Evolutionary conservation across 2,329 filamentous ascomycete genomes (phyloP), one percentile per base, ranked within the genome.

Genomic region (Colletotrichum sp.): DNA sequence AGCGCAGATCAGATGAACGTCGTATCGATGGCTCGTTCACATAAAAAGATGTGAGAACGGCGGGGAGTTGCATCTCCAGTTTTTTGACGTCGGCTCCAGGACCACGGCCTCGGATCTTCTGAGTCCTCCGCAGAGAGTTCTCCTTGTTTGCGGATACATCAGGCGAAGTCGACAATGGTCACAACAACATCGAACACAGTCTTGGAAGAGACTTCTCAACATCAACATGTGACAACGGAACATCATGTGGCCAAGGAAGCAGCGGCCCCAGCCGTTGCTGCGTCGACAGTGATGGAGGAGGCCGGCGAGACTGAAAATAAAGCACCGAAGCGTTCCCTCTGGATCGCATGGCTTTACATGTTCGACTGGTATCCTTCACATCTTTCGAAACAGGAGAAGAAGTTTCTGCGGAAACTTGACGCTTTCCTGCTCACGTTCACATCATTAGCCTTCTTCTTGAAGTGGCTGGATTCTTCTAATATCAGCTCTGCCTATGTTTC

Each of bases 261-360:
- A 5, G 47, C 65, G 13, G 63, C 38, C 8, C 71, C 74, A 24
- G 74, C 71, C 8, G 78, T 73, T 66, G 82, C 83, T 55, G 87
- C 87, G 76, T 87, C 88, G 74, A 88, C 86, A 43, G 86, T 88
- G 63, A 88, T 88, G 63, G 87, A 86, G 36, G 86, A 86, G 66
- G 84, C 87, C 86, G 78, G 74, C 33, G 27, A 69, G n/a, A 69
- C 47, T 9, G 36, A 72, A 51, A 74, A 75, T 18, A 58, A 72
- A 43, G 59, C 68, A 3, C 70, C 61, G 21, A 76, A 76, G 61
- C 54, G 70, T 5, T 73, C 70, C 8, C 66, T 76, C 2, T 77
- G 74, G 76, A 68, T 72, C 11, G 66, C 74, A 2, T 78, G 77
- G 77, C 63, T 78, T 29, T 77, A 78, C 70, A 76, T 78, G 61